Evolutionary conservation across 2,329 filamentous ascomycete species (phyloP).

Genomic region (Escovopsis sp.): DNA sequence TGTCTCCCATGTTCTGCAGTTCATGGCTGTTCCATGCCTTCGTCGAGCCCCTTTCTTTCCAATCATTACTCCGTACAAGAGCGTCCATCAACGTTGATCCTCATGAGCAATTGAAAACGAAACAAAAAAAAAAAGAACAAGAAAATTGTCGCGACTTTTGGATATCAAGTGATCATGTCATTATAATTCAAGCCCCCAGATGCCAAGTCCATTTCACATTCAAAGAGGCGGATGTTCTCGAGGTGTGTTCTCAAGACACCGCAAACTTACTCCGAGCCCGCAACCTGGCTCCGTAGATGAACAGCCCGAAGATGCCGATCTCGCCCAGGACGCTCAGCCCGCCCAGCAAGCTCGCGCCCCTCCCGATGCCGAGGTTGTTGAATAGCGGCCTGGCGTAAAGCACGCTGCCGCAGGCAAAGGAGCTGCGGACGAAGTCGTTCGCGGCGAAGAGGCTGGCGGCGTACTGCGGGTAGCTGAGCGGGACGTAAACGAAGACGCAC

Average conservation of each 20-base stretch:
- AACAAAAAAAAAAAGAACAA: too few relatives aligned
- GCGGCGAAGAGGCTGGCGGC: conserved; percentile 45
- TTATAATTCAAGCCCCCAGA: neutral
- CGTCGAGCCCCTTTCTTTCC: too few relatives aligned
- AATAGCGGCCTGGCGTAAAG: conserved; percentile 47
- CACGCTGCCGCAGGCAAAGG: conserved; percentile 44
- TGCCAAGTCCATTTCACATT: neutral
- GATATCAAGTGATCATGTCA: too few relatives aligned
- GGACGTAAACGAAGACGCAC: conserved; percentile 46
- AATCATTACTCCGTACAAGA: too few relatives aligned
- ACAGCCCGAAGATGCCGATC: conserved; percentile 45
- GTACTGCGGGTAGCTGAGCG: conserved; percentile 39
- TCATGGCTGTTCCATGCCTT: too few relatives aligned
- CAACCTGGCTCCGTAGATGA: conserved; percentile 39
- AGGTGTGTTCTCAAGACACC: neutral
- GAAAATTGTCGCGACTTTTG: too few relatives aligned
- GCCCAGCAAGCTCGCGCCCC: conserved; percentile 41
- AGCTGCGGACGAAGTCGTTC: conserved; percentile 44
- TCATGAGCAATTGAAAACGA: too few relatives aligned
- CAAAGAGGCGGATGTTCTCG: neutral
- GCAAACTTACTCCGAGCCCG: conserved; percentile 45
- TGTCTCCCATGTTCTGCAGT: too few relatives aligned
- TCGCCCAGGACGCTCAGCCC: conserved; percentile 39
- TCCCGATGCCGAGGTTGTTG: conserved; percentile 41
- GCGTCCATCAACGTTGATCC: too few relatives aligned